phyloP scores from a whole-genome alignment of 2,329 filamentous ascomycete species.

The Calonectria naviculata region DNA sequence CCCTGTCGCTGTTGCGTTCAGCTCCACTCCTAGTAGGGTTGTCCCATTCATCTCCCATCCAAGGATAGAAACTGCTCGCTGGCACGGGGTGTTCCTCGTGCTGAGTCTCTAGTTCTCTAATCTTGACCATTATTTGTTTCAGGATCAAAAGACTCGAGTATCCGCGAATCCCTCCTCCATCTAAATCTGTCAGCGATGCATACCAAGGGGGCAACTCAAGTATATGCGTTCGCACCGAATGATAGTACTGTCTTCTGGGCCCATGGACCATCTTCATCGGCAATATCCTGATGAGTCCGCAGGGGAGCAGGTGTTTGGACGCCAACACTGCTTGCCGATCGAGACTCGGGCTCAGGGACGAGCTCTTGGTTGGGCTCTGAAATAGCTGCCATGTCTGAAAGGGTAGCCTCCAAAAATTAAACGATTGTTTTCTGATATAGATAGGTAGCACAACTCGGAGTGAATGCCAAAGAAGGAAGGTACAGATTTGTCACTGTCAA shows the following conservation, averaged over 20 bases:
- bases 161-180: conserved; percentile 13
- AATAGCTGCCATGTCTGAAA: background rate
- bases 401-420: background rate
- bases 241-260: background rate
- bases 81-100: background rate
- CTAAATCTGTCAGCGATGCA: background rate
- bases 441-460: background rate
- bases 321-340: background rate
- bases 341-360: background rate
- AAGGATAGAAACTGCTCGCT: background rate
- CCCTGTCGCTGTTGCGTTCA: background rate
- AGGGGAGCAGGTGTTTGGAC: background rate
- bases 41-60: background rate
- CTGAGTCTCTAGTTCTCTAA: background rate
- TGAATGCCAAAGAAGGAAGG: background rate
- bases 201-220: background rate
- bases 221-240: background rate
- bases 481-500: background rate
- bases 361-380: background rate
- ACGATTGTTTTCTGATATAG: background rate
- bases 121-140: conserved; percentile 9
- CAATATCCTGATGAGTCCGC: background rate
- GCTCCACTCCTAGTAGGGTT: background rate
- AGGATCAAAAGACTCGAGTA: conserved; percentile 11
- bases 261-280: conserved; percentile 8